Base-by-base conservation (phyloP, 176 grass and related monocot genomes). In the Aegilops bicornis region DNA sequence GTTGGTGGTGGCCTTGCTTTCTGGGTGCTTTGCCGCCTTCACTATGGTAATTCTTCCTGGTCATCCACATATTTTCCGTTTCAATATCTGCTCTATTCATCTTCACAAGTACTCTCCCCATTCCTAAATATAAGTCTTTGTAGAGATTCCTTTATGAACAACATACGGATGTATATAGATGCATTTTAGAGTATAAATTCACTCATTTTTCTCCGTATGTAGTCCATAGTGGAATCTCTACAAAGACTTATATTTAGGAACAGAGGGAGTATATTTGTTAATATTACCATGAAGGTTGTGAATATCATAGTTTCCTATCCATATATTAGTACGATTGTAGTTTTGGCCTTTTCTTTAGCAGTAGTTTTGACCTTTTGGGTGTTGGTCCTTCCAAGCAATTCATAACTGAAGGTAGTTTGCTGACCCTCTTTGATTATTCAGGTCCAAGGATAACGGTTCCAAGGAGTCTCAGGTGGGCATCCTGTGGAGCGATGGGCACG, bases 21-120 rank as follows among this genome's bases (percentile, higher is more conserved):
- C 66, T 98, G 94, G 96, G 87, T 92, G 77, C 92, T 96, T 24
- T 92, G 92, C 59, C 84, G 88, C 69, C 90, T 98, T 83, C 96
- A 98, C 70, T 98, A 98, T 3, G 91, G 93, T 95, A 17, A 37
- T 35, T 22, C 43, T 76, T 20, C 48, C 8, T 76, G 47, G 30
- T 1, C 48, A 33, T 83, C 69, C 15, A 45, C 8, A 19, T 61
- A 78, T 32, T 42, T 79, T 30, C 7, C 10, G 7, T 70, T 64
- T 20, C 2, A 27, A 10, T n/a, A 36, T 73, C 20, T 19, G 40
- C 27, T 16, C 8, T 27, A 24, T 75, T 45, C 39, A 43, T 19
- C 11, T 19, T 71, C 3, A 24, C 27, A 27, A 27, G 27, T 27
- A 27, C 27, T 27, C 27, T 27, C 27, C 27, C 27, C 27, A 27